Conservation (phyloP, 106 monocot genomes). For the Dioscorea dumetorum region DNA sequence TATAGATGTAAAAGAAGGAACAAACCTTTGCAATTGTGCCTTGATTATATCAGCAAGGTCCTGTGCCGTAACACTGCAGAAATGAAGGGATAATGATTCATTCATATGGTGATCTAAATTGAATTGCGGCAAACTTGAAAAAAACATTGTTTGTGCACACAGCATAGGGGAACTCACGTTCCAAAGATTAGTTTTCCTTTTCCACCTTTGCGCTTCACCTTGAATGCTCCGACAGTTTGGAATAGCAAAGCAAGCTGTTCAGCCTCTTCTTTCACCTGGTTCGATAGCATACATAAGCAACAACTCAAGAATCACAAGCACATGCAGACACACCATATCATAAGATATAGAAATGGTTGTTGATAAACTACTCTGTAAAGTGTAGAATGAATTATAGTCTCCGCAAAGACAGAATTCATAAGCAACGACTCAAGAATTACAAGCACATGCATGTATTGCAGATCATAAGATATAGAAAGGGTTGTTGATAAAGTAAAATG, state of each 20-base stretch:
- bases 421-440: no score
- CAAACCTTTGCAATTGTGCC: constrained; percentile 84
- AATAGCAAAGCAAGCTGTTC: constrained; percentile 77
- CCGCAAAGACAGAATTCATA: not conserved
- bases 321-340: no score
- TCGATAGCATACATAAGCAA: not conserved
- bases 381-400: no score
- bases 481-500: no score
- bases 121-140: not conserved
- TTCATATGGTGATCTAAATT: not conserved
- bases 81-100: not conserved
- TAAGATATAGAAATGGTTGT: no score
- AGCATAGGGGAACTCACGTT: constrained; percentile 45
- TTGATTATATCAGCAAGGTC: constrained; percentile 94
- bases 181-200: constrained; percentile 93
- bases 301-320: no score
- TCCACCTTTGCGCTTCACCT: constrained; percentile 80
- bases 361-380: no score
- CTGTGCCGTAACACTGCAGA: constrained; percentile 75
- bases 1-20: not conserved
- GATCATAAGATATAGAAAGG: no score
- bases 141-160: not conserved
- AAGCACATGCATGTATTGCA: no score
- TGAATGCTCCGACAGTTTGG: constrained; percentile 83
- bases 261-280: constrained; percentile 94